These are phyloP conservation scores for Marasmius sp. DNA, from an alignment of 1,284 basidiomycete species.

Conservation along the genomic window DNA sequence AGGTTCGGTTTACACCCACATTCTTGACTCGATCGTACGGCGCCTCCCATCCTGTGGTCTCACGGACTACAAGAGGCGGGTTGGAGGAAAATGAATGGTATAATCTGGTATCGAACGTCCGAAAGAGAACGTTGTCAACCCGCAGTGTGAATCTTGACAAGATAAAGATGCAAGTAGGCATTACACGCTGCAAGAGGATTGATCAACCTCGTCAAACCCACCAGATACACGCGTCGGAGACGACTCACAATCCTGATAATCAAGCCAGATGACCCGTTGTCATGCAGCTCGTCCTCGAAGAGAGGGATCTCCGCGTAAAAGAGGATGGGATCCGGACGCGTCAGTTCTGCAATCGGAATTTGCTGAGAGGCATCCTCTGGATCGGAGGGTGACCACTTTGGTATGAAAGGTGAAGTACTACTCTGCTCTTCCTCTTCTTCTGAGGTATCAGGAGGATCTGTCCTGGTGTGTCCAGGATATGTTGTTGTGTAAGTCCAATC, in stretches of 20 bases:
- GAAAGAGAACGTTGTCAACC: constrained; percentile 94
- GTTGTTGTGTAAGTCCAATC: constrained; percentile 98
- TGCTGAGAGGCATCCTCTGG: constrained; percentile 50
- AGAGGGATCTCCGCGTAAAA: constrained; percentile 93
- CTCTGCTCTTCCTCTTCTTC: constrained; percentile 1
- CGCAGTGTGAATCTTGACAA: constrained; percentile 91
- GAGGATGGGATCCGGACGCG: constrained; percentile 89
- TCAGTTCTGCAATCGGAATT: constrained; percentile 83
- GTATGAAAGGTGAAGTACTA: constrained; percentile 4
- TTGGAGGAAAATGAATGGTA: constrained; percentile 79
- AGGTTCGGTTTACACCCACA: constrained; percentile 39
- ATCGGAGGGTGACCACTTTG: constrained; percentile 54
- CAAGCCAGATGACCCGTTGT: constrained; percentile 85
- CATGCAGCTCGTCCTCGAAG: constrained; percentile 93
- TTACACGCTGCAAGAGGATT: constrained; percentile 74
- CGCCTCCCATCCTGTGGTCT: constrained; percentile 88
- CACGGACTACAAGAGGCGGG: constrained; percentile 71
- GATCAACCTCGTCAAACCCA: not conserved
- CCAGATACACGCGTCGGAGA: not conserved
- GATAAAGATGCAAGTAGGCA: constrained; percentile 95
- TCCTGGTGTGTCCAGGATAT: constrained; percentile 68
- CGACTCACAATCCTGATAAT: constrained; percentile 81
- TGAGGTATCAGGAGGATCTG: not conserved
- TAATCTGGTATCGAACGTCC: constrained; percentile 87
- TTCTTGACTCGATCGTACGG: constrained; percentile 80